phyloP scores from a whole-genome alignment of 805 yeast genomes.

The Starmerella bombi region DNA sequence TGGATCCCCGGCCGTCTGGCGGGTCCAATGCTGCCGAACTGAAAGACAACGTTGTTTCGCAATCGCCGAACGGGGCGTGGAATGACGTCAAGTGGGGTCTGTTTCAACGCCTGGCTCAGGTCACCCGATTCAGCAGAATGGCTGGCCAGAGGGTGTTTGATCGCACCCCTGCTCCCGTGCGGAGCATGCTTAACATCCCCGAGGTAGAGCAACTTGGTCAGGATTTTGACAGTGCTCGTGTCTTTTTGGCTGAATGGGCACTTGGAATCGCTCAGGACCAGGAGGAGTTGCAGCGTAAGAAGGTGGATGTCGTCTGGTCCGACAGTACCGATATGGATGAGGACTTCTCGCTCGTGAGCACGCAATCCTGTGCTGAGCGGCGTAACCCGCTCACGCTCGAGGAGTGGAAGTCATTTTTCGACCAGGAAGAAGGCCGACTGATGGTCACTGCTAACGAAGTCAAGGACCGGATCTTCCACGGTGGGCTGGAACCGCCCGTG shows the following conservation, averaged over 20 bases:
- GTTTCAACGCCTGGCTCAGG: slow-evolving; percentile 69
- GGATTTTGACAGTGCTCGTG: slow-evolving; percentile 86
- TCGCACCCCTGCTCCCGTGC: slow-evolving; percentile 43
- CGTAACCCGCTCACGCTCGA: slow-evolving; percentile 48
- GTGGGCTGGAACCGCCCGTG: slow-evolving; percentile 53
- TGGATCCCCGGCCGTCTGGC: slow-evolving; percentile 12
- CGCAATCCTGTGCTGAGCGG: slow-evolving; percentile 48
- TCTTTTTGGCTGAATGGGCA: slow-evolving; percentile 94
- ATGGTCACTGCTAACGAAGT: slow-evolving; percentile 64
- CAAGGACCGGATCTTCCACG: slow-evolving; percentile 75
- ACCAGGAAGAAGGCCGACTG: slow-evolving; percentile 53
- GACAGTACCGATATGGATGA: slow-evolving; percentile 20
- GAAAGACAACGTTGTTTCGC: neutral
- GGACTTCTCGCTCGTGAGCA: slow-evolving; percentile 33
- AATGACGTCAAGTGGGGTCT: slow-evolving; percentile 75
- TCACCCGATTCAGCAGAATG: slow-evolving; percentile 50
- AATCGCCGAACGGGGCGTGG: slow-evolving; percentile 27
- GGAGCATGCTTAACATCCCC: slow-evolving; percentile 53
- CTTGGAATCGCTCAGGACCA: slow-evolving; percentile 86
- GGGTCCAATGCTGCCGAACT: neutral
- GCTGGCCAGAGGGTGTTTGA: slow-evolving; percentile 50
- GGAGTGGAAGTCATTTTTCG: slow-evolving; percentile 83
- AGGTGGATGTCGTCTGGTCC: slow-evolving; percentile 28
- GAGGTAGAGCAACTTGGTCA: slow-evolving; percentile 71
- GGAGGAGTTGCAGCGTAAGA: slow-evolving; percentile 35